phyloP scores from a whole-genome alignment of 441 rosid species.

The Corymbia citriodora region DNA sequence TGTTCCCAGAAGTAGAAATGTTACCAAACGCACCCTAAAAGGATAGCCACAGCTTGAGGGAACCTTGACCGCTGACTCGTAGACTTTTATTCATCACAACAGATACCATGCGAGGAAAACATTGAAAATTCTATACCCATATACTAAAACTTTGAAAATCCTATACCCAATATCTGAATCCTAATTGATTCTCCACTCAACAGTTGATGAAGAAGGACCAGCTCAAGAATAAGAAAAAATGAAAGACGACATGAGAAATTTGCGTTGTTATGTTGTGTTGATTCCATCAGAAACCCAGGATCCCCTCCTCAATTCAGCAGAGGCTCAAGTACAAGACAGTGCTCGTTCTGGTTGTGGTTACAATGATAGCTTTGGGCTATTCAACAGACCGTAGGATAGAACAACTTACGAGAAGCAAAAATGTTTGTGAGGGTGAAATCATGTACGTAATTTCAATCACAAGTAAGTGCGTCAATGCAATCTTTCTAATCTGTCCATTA shows the following conservation, averaged over 20 bases:
- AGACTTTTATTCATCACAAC: not conserved
- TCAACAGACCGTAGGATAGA: not conserved
- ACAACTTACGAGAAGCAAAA: not conserved
- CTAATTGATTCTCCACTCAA: not conserved
- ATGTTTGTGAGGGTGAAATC: not conserved
- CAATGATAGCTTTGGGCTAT: not conserved
- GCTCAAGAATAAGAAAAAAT: not conserved
- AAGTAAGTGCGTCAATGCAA: too few relatives aligned
- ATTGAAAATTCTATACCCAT: not conserved
- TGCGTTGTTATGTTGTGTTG: not conserved
- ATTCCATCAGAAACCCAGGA: not conserved
- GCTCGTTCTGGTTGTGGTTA: not conserved
- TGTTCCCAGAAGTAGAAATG: too few relatives aligned
- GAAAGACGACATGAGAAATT: not conserved
- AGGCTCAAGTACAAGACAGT: not conserved
- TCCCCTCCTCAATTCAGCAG: not conserved
- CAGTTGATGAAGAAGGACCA: not conserved
- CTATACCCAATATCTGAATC: not conserved
- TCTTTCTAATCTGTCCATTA: too few relatives aligned
- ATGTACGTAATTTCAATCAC: not conserved
- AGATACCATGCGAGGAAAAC: not conserved
- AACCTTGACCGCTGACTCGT: not conserved
- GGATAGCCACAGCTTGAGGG: not conserved
- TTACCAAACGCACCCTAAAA: too few relatives aligned
- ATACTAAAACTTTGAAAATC: not conserved